Conservation (phyloP, 345 rosid genomes). For the Eutrema yunnanense region DNA sequence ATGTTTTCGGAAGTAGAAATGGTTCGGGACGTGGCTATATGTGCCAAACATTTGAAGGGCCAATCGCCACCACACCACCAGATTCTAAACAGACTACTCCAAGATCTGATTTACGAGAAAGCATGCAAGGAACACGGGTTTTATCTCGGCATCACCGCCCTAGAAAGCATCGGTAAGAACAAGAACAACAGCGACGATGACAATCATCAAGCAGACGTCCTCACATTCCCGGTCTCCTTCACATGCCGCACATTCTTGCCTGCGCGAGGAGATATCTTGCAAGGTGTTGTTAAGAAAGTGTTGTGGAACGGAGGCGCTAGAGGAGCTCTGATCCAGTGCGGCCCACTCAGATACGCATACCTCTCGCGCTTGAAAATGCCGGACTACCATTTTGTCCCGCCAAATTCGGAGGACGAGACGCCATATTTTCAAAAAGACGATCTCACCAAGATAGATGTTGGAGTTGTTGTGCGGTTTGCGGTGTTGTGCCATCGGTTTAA, state of each 20-base stretch:
- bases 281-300: conserved; percentile 16
- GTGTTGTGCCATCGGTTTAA: conserved; percentile 23
- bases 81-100: conserved; percentile 13
- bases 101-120: conserved; percentile 10
- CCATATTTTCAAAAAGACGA: conserved; percentile 20
- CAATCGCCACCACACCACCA: neutral
- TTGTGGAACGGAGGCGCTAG: neutral
- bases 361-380: conserved; percentile 25
- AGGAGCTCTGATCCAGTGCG: conserved; percentile 1
- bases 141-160: conserved; percentile 17
- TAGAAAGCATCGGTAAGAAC: conserved; percentile 19
- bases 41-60: conserved; percentile 10
- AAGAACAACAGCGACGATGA: neutral
- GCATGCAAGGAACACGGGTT: conserved; percentile 26
- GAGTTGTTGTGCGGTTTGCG: conserved; percentile 21
- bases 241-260: conserved; percentile 34
- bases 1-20: conserved; percentile 33
- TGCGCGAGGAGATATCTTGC: conserved; percentile 18
- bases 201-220: neutral
- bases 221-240: conserved; percentile 22
- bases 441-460: conserved; percentile 20
- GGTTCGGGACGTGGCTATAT: conserved; percentile 16
- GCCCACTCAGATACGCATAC: conserved; percentile 23
- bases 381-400: conserved; percentile 8
- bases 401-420: neutral